Evolutionary conservation across 352 stramenopile species (phyloP).

Genomic region (Pythium phragmitis): DNA sequence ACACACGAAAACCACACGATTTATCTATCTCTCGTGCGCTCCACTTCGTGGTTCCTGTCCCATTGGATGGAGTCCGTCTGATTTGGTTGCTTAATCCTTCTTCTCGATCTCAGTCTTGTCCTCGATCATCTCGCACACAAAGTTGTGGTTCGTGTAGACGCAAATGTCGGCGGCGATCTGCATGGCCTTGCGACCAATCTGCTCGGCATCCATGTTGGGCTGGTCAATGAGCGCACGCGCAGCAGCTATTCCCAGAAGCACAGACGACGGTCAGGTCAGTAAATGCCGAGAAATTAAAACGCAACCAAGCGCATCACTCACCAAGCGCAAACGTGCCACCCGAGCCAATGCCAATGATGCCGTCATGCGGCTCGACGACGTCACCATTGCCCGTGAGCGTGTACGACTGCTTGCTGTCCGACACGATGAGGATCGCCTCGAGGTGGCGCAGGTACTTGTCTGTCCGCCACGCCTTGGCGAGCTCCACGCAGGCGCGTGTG

Average conservation of each 20-base stretch:
- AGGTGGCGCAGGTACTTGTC: slow-evolving; percentile 98
- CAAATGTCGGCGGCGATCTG: slow-evolving; percentile 97
- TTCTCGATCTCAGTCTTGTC: slow-evolving; percentile 44
- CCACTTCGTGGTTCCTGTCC: not conserved
- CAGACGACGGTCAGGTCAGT: not conserved
- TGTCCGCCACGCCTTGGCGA: slow-evolving; percentile 99
- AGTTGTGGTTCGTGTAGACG: slow-evolving; percentile 98
- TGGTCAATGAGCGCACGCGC: slow-evolving; percentile 95
- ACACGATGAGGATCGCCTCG: slow-evolving; percentile 94
- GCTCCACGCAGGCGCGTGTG: slow-evolving; percentile 95
- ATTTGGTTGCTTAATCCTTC: slow-evolving; percentile 34
- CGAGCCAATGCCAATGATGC: slow-evolving; percentile 95
- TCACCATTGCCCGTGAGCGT: slow-evolving; percentile 98
- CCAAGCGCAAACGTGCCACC: slow-evolving; percentile 93
- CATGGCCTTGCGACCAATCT: slow-evolving; percentile 94
- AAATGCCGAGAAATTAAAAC: not conserved
- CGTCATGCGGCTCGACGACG: slow-evolving; percentile 96
- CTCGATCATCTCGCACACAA: slow-evolving; percentile 92
- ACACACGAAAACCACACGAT: slow-evolving; percentile 16
- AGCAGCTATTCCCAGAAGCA: slow-evolving; percentile 64
- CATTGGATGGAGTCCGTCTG: not conserved
- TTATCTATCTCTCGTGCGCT: slow-evolving; percentile 21
- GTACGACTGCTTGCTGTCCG: slow-evolving; percentile 94
- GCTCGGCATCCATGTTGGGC: slow-evolving; percentile 91
- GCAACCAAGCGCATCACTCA: slow-evolving; percentile 37